These are phyloP conservation scores for Cyberlindnera euphorbiae DNA, from an alignment of 805 yeast species.

Conservation along the genomic window DNA sequence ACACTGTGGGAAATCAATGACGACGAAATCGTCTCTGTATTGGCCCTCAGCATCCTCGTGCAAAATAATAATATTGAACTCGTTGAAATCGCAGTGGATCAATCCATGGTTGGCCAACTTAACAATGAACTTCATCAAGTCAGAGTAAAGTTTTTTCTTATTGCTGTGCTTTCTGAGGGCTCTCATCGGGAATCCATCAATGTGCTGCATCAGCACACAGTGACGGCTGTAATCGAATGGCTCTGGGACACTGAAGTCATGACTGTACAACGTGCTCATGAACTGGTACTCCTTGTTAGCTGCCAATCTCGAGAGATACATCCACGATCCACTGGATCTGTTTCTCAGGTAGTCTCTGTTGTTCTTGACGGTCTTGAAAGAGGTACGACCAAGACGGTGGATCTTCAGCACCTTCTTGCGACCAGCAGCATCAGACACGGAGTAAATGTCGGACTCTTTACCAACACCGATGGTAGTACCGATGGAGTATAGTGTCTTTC, in stretches of 20 bases:
- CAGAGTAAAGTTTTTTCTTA: constrained; percentile 69
- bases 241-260: constrained; percentile 81
- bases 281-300: constrained; percentile 91
- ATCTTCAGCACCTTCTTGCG: constrained; percentile 75
- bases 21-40: constrained; percentile 68
- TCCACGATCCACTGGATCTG: constrained; percentile 81
- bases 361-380: constrained; percentile 87
- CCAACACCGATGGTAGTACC: constrained; percentile 94
- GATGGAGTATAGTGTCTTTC: constrained; percentile 68
- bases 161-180: constrained; percentile 67
- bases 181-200: constrained; percentile 88
- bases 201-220: constrained; percentile 87
- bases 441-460: constrained; percentile 92
- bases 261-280: constrained; percentile 66
- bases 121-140: constrained; percentile 83
- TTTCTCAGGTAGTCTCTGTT: constrained; percentile 84
- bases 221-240: constrained; percentile 91
- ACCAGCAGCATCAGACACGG: constrained; percentile 68
- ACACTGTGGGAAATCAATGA: constrained; percentile 98
- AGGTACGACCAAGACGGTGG: constrained; percentile 90
- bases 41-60: constrained; percentile 48
- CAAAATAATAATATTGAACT: constrained; percentile 86
- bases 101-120: constrained; percentile 81
- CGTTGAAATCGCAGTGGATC: constrained; percentile 97
- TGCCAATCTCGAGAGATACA: constrained; percentile 83